A percentile compares a stretch with the other conserved stretches of the same genome.
Conservation (phyloP, 768 basidiomycete species). For the Pleurotus djamor region DNA sequence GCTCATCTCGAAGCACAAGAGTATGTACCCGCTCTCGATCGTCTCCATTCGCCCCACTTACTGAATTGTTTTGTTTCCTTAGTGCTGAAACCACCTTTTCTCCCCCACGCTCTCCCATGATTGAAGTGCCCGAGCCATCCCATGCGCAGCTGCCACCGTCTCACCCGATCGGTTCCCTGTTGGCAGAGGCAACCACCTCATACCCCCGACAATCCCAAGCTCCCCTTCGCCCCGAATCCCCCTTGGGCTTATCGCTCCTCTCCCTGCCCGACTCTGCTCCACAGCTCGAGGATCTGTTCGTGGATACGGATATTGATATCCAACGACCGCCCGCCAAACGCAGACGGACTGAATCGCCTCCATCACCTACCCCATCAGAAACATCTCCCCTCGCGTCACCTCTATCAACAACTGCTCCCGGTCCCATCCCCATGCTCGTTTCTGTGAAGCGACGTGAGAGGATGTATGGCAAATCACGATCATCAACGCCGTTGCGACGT, state of each 20-base stretch:
- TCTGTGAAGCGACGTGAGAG: too few relatives aligned
- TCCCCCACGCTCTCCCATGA: background rate
- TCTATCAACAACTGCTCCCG: background rate
- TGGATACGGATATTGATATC: background rate
- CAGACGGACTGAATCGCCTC: slow-evolving; percentile 1
- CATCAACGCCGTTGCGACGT: background rate
- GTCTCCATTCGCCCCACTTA: background rate
- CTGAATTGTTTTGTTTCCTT: background rate
- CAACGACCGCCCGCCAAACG: slow-evolving; percentile 1
- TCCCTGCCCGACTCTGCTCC: slow-evolving; percentile 1
- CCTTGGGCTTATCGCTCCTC: slow-evolving; percentile 4
- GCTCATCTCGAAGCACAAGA: slow-evolving; percentile 7
- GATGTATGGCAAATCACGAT: background rate
- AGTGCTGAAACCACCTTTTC: slow-evolving; percentile 6
- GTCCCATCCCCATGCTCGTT: background rate
- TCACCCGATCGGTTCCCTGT: background rate
- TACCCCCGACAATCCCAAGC: background rate
- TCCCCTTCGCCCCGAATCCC: background rate
- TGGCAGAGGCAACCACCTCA: background rate
- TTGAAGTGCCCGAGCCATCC: background rate
- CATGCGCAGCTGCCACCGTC: background rate
- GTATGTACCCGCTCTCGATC: background rate
- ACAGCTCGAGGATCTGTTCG: slow-evolving; percentile 4
- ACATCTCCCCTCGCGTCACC: background rate
- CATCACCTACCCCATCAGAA: background rate